Evolutionary conservation across 2,329 filamentous ascomycete genomes (phyloP), one percentile per base, ranked within the genome.

Genomic region (Neoarthrinium moseri): DNA sequence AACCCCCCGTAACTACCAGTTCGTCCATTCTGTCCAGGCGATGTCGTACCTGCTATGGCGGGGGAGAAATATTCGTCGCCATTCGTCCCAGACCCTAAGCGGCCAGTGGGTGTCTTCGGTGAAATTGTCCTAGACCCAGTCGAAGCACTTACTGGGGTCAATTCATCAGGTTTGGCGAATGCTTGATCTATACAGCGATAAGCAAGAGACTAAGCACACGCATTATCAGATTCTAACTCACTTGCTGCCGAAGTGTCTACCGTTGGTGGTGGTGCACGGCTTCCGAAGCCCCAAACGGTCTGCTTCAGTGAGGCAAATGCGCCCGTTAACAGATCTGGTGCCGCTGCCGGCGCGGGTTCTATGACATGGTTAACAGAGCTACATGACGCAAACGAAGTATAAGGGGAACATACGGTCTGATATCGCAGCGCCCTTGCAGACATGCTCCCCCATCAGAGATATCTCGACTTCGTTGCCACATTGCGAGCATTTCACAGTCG

Each of bases 401-500:
- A 33, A 42, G 49, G n/a, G 43, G 41, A 27, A 60, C 62, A 30
- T 51, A 64, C 79, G 64, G 59, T 78, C 76, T 59, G 71, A 69
- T 67, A 72, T 61, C 49, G 69, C 61, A 46, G 65, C 49, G 48
- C 65, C 70, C 36, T 66, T 65, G 66, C 91, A 96, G 50, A 89
- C 65, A 71, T 96, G 91, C 51, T 95, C 89, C 51, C 89, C 89
- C 85, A 96, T 87, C 65, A 84, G 74, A 32, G 87, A 86, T 56
- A 96, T 94, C 61, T 91, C 86, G 49, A 96, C 88, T 58, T 91
- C 81, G 32, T 73, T 67, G 32, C 83, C 81, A 63, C 90, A 95
- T 70, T 78, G 83, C 43, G 90, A 95, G 69, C 90, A 95, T 75
- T 92, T 95, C 69, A 95, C 88, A 20, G 84, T 84, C 60, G 90